Conservation (phyloP, 2,329 filamentous ascomycete species). For the Fusarium dimerum region DNA sequence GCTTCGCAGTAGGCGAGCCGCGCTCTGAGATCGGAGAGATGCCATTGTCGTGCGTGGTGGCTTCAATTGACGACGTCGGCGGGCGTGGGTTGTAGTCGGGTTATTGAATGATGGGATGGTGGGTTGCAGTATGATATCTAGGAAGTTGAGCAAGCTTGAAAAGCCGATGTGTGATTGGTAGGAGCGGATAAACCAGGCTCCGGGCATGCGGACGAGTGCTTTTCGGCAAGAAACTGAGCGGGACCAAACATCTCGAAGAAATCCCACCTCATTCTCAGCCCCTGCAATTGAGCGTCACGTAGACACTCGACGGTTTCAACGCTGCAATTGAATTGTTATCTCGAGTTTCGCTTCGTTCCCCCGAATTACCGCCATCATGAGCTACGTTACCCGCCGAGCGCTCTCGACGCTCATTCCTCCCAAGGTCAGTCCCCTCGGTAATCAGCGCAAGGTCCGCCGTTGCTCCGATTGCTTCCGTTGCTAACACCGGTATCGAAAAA, state of each 20-base stretch:
- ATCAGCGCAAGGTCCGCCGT: conserved; percentile 24
- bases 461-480: conserved; percentile 34
- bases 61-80: conserved; percentile 26
- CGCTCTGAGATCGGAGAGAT: conserved; percentile 60
- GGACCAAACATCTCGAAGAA: conserved; percentile 29
- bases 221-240: conserved; percentile 43
- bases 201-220: conserved; percentile 47
- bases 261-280: conserved; percentile 27
- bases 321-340: conserved; percentile 27
- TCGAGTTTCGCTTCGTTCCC: conserved; percentile 22
- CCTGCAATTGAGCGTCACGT: conserved; percentile 37
- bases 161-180: conserved; percentile 42
- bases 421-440: conserved; percentile 67
- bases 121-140: conserved; percentile 31
- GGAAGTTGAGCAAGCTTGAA: conserved; percentile 31
- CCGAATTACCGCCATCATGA: conserved; percentile 68
- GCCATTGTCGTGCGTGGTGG: conserved; percentile 55
- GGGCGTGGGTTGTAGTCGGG: conserved; percentile 14
- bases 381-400: conserved; percentile 85
- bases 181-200: conserved; percentile 44
- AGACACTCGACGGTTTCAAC: conserved; percentile 35
- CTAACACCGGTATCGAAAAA: conserved; percentile 38
- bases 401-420: conserved; percentile 98
- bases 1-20: conserved; percentile 53
- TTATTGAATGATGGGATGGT: conserved; percentile 25